Evolutionary conservation across 2,329 filamentous ascomycete species (phyloP).

Genomic region (Hypoxylon rubiginosum): DNA sequence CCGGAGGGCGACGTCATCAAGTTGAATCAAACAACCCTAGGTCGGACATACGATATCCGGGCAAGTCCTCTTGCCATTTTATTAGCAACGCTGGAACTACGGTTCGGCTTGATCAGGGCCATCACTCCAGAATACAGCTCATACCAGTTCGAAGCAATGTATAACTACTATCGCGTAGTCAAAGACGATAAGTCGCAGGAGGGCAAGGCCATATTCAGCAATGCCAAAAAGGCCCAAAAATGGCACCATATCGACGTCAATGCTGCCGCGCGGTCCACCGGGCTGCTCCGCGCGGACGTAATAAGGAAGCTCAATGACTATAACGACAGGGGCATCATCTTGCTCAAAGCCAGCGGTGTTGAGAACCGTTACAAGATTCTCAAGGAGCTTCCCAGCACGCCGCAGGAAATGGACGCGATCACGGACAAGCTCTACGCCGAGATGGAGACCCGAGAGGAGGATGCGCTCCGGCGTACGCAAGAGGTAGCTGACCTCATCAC

Average conservation of each 20-base stretch:
- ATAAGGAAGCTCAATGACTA: constrained; percentile 68
- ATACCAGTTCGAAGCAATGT: constrained; percentile 63
- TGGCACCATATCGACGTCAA: constrained; percentile 65
- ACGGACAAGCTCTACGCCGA: constrained; percentile 62
- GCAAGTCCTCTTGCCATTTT: constrained; percentile 64
- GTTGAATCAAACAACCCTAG: constrained; percentile 60
- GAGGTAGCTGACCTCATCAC: constrained; percentile 68
- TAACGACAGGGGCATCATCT: constrained; percentile 63
- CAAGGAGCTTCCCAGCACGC: constrained; percentile 59
- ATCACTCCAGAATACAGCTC: constrained; percentile 69
- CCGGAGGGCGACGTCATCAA: constrained; percentile 61
- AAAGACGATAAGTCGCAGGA: constrained; percentile 57
- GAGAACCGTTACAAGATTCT: constrained; percentile 67
- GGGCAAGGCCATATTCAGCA: constrained; percentile 59
- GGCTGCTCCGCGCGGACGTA: constrained; percentile 60
- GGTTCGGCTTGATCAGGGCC: constrained; percentile 68
- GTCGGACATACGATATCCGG: constrained; percentile 67
- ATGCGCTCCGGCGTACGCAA: constrained; percentile 64
- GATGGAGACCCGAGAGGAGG: constrained; percentile 65
- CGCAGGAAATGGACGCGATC: constrained; percentile 59
- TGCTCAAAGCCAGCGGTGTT: constrained; percentile 66
- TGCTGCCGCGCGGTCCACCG: constrained; percentile 48
- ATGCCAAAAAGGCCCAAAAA: constrained; percentile 58
- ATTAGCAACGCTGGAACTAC: constrained; percentile 72
- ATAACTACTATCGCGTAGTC: constrained; percentile 51